Percentiles rank a stretch among this genome's conserved stretches.
phyloP scores from a whole-genome alignment of 768 basidiomycete species.

The Filobasidium floriforme region DNA sequence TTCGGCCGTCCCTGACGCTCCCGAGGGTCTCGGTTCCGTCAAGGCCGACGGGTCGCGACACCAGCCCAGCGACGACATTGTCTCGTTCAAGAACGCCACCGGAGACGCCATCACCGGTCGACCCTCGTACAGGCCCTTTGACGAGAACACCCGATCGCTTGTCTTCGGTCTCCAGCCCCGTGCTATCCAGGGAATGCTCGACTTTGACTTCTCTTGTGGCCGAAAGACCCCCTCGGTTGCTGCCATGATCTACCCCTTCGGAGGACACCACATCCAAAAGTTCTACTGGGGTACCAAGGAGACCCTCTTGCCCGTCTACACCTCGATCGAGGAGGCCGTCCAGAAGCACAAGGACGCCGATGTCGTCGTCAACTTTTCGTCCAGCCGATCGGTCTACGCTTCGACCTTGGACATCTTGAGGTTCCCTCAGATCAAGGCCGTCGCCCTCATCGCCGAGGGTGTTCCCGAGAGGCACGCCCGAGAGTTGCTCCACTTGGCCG shows the following conservation, averaged over 20 bases:
- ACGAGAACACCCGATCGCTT: constrained; percentile 85
- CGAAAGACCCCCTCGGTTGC: constrained; percentile 84
- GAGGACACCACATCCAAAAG: constrained; percentile 99
- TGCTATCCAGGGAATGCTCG: constrained; percentile 96
- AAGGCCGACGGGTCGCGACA: constrained; percentile 70
- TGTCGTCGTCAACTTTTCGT: constrained; percentile 97
- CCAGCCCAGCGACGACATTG: constrained; percentile 79
- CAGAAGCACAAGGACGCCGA: constrained; percentile 94
- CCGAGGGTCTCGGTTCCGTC: constrained; percentile 57
- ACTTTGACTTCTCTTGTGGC: constrained; percentile 98
- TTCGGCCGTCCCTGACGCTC: constrained; percentile 15
- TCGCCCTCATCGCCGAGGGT: constrained; percentile 97
- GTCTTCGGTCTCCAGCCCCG: constrained; percentile 98
- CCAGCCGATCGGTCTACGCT: constrained; percentile 83
- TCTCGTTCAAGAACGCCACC: constrained; percentile 61
- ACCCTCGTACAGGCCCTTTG: constrained; percentile 84
- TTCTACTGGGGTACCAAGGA: constrained; percentile 99
- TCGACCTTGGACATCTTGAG: constrained; percentile 87
- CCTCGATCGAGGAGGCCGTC: constrained; percentile 77
- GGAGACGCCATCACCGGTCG: constrained; percentile 48
- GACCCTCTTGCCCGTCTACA: constrained; percentile 96
- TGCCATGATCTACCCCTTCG: constrained; percentile 99
- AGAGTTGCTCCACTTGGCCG: constrained; percentile 83
- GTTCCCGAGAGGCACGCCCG: constrained; percentile 96
- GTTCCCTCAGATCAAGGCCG: constrained; percentile 59